These are phyloP conservation scores for Emydomyces testavorans DNA, from an alignment of 2,329 filamentous ascomycete genomes.

Conservation along the genomic window DNA sequence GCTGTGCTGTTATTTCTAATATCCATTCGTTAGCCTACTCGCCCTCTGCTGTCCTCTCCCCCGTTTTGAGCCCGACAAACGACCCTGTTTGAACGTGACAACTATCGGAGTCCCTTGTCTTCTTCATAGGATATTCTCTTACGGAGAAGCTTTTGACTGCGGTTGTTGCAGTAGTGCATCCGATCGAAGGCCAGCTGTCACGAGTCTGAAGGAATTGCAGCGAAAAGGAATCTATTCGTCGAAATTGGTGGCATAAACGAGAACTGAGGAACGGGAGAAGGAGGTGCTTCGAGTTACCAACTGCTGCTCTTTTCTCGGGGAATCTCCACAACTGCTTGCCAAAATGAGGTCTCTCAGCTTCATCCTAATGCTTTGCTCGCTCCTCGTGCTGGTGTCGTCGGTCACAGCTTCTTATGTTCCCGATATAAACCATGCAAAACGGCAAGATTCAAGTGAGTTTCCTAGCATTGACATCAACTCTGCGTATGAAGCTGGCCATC, in stretches of 20 bases:
- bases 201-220: too few relatives aligned
- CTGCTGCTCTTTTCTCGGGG: not conserved
- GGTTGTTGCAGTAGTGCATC: not conserved
- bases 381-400: slow-evolving; percentile 8
- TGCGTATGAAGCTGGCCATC: not conserved
- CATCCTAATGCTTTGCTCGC: slow-evolving; percentile 14
- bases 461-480: not conserved
- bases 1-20: not conserved
- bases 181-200: not conserved
- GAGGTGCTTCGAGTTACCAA: not conserved
- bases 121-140: too few relatives aligned
- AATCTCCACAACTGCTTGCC: not conserved
- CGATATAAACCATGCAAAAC: not conserved
- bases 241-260: not conserved
- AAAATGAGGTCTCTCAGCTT: slow-evolving; percentile 8
- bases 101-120: too few relatives aligned
- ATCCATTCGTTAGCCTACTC: not conserved
- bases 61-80: too few relatives aligned
- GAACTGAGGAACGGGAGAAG: not conserved
- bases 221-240: too few relatives aligned
- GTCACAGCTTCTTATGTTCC: slow-evolving; percentile 6
- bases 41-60: not conserved
- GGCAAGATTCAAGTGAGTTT: slow-evolving; percentile 7
- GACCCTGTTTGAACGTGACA: too few relatives aligned
- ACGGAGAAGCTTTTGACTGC: too few relatives aligned